A percentile compares a stretch with the other conserved stretches of the same genome.
phyloP scores from a whole-genome alignment of 2,329 filamentous ascomycete species.

The Fusarium algeriense region DNA sequence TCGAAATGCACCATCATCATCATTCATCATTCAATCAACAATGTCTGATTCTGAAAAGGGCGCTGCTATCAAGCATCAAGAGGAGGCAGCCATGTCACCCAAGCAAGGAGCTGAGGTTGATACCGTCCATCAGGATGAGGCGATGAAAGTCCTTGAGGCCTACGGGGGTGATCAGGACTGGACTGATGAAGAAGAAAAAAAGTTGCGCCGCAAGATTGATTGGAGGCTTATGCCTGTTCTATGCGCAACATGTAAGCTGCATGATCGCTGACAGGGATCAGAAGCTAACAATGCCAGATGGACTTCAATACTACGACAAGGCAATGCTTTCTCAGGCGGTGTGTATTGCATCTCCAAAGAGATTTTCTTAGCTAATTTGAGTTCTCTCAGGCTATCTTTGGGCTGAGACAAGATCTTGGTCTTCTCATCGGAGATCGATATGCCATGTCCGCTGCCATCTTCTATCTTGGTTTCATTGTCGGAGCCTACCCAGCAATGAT shows the following conservation, averaged over 20 bases:
- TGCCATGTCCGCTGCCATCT: slow-evolving; percentile 59
- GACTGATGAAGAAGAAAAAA: slow-evolving; percentile 58
- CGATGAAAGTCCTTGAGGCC: slow-evolving; percentile 54
- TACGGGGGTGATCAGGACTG: slow-evolving; percentile 59
- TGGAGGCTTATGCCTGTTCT: slow-evolving; percentile 58
- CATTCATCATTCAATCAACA: background rate
- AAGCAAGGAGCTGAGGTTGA: slow-evolving; percentile 17
- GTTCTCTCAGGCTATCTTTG: slow-evolving; percentile 32
- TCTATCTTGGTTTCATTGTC: slow-evolving; percentile 63
- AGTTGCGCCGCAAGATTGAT: slow-evolving; percentile 50
- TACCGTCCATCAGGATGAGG: slow-evolving; percentile 45
- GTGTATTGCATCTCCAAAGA: slow-evolving; percentile 1
- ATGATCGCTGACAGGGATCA: background rate
- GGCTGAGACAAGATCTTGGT: slow-evolving; percentile 38
- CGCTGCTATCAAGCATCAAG: slow-evolving; percentile 20
- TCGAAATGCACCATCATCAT: background rate
- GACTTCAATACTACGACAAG: slow-evolving; percentile 61
- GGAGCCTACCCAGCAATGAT: slow-evolving; percentile 59
- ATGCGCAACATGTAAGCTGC: slow-evolving; percentile 58
- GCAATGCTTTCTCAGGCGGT: slow-evolving; percentile 67
- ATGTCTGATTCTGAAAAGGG: slow-evolving; percentile 41
- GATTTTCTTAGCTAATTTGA: background rate
- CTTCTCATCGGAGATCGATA: slow-evolving; percentile 58
- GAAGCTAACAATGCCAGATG: background rate
- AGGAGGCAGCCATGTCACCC: slow-evolving; percentile 6